Conservation (phyloP, 2,329 filamentous ascomycete genomes). For the Talaromyces amestolkiae region DNA sequence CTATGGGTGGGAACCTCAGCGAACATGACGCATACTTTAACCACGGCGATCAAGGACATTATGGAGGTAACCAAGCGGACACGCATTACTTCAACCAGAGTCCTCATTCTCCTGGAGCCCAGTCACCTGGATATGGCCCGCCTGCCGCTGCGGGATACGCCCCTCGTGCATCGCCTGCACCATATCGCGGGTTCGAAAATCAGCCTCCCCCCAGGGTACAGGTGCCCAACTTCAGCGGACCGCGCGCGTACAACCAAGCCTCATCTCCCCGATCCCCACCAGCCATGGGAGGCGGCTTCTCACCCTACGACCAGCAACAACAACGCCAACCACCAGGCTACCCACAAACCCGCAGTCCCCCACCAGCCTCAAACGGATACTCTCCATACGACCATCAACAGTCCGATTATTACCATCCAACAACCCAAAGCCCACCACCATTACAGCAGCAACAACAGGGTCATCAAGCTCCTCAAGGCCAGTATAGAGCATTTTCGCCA, state of each 20-base stretch:
- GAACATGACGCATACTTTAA: conserved; percentile 2
- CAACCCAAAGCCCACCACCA: conserved; percentile 2
- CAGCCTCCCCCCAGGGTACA: conserved; percentile 13
- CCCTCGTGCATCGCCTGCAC: conserved; percentile 11
- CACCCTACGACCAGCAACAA: conserved; percentile 14
- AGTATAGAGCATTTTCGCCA: conserved; percentile 11
- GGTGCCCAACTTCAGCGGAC: conserved; percentile 17
- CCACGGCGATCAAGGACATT: background rate
- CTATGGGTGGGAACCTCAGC: background rate
- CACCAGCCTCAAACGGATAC: conserved; percentile 10
- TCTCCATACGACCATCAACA: conserved; percentile 9
- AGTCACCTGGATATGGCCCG: conserved; percentile 9
- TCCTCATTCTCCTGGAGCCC: conserved; percentile 11
- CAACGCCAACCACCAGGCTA: conserved; percentile 9
- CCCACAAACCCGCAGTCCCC: conserved; percentile 8
- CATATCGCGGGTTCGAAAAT: conserved; percentile 20
- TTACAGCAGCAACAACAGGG: background rate
- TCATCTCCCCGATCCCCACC: conserved; percentile 17
- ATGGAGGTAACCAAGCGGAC: background rate
- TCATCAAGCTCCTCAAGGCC: background rate
- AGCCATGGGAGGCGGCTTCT: conserved; percentile 13
- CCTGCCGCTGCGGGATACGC: conserved; percentile 3
- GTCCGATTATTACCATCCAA: background rate
- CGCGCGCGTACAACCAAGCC: conserved; percentile 11
- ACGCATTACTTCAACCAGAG: conserved; percentile 13